Conservation (phyloP, 1,284 basidiomycete species). For the Sporisorium scitamineum region DNA sequence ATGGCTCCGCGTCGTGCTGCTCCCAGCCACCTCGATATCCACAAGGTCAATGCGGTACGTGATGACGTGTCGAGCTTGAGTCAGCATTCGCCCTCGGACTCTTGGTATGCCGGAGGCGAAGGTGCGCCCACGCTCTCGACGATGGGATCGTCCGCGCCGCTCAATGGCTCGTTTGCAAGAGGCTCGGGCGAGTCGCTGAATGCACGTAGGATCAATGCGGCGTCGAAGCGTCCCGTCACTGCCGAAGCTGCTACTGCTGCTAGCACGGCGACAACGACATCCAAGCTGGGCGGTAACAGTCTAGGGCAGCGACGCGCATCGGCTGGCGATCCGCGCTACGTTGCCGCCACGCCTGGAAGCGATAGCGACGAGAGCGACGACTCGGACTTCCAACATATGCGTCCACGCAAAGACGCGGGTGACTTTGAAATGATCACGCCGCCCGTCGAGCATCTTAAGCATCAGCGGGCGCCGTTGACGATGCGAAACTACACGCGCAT, state of each 20-base stretch:
- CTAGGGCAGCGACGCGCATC: constrained; percentile 20
- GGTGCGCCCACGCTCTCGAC: constrained; percentile 22
- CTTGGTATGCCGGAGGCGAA: constrained; percentile 12
- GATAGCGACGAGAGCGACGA: constrained; percentile 32
- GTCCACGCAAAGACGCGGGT: constrained; percentile 46
- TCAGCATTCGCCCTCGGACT: constrained; percentile 29
- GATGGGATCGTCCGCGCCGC: constrained; percentile 20
- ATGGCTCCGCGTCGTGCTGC: constrained; percentile 23
- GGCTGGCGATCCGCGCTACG: constrained; percentile 20
- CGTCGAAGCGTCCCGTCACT: constrained; percentile 15
- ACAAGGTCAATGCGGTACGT: constrained; percentile 15
- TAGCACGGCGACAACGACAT: not conserved
- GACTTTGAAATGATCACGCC: constrained; percentile 62
- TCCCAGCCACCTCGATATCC: constrained; percentile 32
- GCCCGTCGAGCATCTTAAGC: constrained; percentile 58
- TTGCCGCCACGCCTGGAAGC: constrained; percentile 3
- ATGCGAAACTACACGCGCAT: constrained; percentile 24
- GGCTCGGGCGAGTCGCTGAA: constrained; percentile 15
- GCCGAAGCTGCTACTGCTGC: constrained; percentile 11
- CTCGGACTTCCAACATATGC: constrained; percentile 26
- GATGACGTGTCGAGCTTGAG: constrained; percentile 22
- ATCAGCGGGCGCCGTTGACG: constrained; percentile 21
- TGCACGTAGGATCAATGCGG: constrained; percentile 1
- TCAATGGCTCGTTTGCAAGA: constrained; percentile 28
- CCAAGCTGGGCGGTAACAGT: not conserved